A percentile compares a stretch with the other conserved stretches of the same genome.
Evolutionary conservation across 2,329 filamentous ascomycete genomes (phyloP).

Genomic region (Fusarium sp.): DNA sequence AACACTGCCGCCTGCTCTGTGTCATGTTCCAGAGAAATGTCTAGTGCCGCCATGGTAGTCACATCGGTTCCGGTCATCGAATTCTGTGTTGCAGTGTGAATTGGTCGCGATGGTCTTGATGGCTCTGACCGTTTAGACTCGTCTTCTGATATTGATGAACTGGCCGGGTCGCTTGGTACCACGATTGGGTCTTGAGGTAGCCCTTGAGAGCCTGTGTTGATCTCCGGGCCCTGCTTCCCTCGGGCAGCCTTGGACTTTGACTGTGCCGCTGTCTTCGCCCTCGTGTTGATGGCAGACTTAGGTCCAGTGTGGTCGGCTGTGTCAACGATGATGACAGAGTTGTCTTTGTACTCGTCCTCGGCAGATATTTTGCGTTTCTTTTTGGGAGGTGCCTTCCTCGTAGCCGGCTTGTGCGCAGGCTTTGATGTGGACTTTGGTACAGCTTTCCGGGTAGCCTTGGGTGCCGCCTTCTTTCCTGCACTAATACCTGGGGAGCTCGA

Average conservation of each 20-base stretch:
- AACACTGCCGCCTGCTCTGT: neutral
- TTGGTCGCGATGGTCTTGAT: neutral
- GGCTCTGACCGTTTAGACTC: neutral
- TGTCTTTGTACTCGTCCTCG: neutral
- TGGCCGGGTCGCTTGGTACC: conserved; percentile 32
- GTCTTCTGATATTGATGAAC: conserved; percentile 9
- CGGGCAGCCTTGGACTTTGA: neutral
- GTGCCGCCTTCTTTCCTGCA: conserved; percentile 18
- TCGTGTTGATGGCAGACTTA: neutral
- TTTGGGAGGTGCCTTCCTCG: neutral
- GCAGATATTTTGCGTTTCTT: conserved; percentile 1
- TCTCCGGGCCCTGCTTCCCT: neutral
- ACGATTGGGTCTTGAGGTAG: conserved; percentile 17
- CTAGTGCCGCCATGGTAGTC: neutral
- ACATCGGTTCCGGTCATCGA: neutral
- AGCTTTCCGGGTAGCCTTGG: conserved; percentile 7
- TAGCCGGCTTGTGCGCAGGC: conserved; percentile 1
- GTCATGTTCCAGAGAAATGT: neutral
- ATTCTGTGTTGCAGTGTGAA: neutral
- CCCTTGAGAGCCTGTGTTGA: neutral
- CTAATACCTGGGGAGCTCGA: conserved; percentile 28
- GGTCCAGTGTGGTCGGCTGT: neutral
- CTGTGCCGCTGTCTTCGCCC: neutral
- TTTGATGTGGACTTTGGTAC: neutral
- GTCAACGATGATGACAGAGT: neutral